A percentile compares a stretch with the other conserved stretches of the same genome.
Evolutionary conservation across 148 eudicot species (phyloP).

Genomic region (Vaccinium myrtillus): DNA sequence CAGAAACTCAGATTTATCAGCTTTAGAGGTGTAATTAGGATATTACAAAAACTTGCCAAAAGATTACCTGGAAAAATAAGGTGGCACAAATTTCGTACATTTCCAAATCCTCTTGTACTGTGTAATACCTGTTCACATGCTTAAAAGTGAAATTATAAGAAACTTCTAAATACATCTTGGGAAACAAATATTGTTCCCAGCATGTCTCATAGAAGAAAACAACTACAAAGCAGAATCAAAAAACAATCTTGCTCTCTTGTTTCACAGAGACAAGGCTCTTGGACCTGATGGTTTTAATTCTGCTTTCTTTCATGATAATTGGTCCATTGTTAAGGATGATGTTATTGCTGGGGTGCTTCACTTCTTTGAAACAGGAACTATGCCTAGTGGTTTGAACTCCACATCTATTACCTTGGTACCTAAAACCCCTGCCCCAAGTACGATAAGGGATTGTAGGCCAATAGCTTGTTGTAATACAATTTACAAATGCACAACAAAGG

Average conservation of each 20-base stretch:
- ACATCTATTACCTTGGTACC: no score
- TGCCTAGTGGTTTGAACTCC: no score
- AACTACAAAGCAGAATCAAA: background rate
- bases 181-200: background rate
- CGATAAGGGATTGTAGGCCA: no score
- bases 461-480: no score
- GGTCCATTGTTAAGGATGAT: no score
- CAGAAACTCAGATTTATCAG: background rate
- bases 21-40: background rate
- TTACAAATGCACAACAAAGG: no score
- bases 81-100: constrained; percentile 32
- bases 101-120: constrained; percentile 23
- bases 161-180: background rate
- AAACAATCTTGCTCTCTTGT: background rate
- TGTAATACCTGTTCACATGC: constrained; percentile 23
- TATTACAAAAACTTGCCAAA: constrained; percentile 8
- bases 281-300: no score
- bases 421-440: no score
- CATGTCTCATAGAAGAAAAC: constrained; percentile 5
- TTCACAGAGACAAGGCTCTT: no score
- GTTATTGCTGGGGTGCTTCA: no score
- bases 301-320: no score
- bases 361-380: no score
- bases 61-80: constrained; percentile 33
- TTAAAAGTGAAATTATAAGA: constrained; percentile 10